Percentiles rank a stretch among this genome's conserved stretches.
Evolutionary conservation across 2,329 filamentous ascomycete genomes (phyloP).

Genomic region (Cladosporium phlei): DNA sequence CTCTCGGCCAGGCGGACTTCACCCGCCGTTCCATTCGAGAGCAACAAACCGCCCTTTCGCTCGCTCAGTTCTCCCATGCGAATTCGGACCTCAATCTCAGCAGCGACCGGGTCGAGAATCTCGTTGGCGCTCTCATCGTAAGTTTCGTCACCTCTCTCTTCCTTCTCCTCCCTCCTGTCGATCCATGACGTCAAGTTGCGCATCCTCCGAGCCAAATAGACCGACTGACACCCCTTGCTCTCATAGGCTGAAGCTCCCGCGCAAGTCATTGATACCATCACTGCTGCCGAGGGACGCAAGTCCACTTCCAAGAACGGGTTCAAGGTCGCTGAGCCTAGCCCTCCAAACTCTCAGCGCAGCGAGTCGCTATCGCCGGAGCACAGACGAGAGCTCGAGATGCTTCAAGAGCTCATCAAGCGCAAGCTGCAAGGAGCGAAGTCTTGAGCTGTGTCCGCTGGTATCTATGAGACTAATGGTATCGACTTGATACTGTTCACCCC

Average conservation of each 20-base stretch:
- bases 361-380: slow-evolving; percentile 31
- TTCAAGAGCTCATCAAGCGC: slow-evolving; percentile 34
- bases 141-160: slow-evolving; percentile 34
- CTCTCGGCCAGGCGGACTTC: slow-evolving; percentile 34
- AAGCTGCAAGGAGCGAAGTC: slow-evolving; percentile 27
- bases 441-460: slow-evolving; percentile 14
- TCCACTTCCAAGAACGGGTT: slow-evolving; percentile 1
- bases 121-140: slow-evolving; percentile 61
- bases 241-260: slow-evolving; percentile 39
- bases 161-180: slow-evolving; percentile 15
- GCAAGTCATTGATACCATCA: slow-evolving; percentile 38
- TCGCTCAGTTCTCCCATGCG: slow-evolving; percentile 54
- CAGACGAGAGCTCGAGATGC: slow-evolving; percentile 29
- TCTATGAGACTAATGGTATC: too few relatives aligned
- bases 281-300: slow-evolving; percentile 24
- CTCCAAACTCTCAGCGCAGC: slow-evolving; percentile 30
- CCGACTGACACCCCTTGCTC: slow-evolving; percentile 18
- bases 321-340: slow-evolving; percentile 14
- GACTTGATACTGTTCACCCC: too few relatives aligned
- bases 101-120: slow-evolving; percentile 41
- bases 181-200: slow-evolving; percentile 11
- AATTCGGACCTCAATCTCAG: slow-evolving; percentile 47
- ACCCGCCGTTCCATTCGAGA: slow-evolving; percentile 52
- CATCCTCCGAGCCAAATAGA: neutral
- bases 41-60: slow-evolving; percentile 62